Percentiles rank a stretch among this genome's conserved stretches.
These are phyloP conservation scores for Starmerella bombicola DNA, from an alignment of 805 yeast genomes.

Conservation along the genomic window DNA sequence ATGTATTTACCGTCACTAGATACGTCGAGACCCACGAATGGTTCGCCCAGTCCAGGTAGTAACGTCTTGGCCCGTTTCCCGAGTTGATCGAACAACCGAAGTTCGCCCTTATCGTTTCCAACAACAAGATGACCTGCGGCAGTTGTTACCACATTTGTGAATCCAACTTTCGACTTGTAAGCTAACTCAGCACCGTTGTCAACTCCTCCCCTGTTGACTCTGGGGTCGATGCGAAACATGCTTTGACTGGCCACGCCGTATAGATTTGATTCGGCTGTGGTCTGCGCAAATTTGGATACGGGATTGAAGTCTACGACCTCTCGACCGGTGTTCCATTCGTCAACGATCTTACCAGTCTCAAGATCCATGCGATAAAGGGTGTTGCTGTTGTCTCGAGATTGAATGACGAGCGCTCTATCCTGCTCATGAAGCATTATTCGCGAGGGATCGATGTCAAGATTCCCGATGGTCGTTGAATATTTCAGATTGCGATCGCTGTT, in stretches of 20 bases:
- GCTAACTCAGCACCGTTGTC: constrained; percentile 44
- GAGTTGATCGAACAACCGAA: constrained; percentile 56
- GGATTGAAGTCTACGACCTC: constrained; percentile 50
- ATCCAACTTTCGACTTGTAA: constrained; percentile 42
- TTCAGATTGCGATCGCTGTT: constrained; percentile 39
- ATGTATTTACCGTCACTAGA: constrained; percentile 74
- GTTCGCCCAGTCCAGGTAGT: constrained; percentile 74
- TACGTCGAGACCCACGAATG: constrained; percentile 51
- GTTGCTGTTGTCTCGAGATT: constrained; percentile 36
- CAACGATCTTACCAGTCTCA: constrained; percentile 68
- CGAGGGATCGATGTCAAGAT: constrained; percentile 43
- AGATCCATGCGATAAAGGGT: constrained; percentile 64
- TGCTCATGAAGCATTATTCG: constrained; percentile 66
- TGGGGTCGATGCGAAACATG: constrained; percentile 69
- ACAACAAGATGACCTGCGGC: constrained; percentile 63
- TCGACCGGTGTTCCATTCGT: constrained; percentile 49
- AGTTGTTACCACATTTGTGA: constrained; percentile 56
- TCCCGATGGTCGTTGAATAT: constrained; percentile 55
- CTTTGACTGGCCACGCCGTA: constrained; percentile 55
- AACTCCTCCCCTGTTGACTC: constrained; percentile 43
- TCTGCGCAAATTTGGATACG: constrained; percentile 57
- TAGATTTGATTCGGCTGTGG: constrained; percentile 61
- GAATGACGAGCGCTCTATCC: constrained; percentile 57
- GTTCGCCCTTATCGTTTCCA: constrained; percentile 63
- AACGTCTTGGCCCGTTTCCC: constrained; percentile 69